Conservation (phyloP, 768 basidiomycete species). For the Mycena venus region DNA sequence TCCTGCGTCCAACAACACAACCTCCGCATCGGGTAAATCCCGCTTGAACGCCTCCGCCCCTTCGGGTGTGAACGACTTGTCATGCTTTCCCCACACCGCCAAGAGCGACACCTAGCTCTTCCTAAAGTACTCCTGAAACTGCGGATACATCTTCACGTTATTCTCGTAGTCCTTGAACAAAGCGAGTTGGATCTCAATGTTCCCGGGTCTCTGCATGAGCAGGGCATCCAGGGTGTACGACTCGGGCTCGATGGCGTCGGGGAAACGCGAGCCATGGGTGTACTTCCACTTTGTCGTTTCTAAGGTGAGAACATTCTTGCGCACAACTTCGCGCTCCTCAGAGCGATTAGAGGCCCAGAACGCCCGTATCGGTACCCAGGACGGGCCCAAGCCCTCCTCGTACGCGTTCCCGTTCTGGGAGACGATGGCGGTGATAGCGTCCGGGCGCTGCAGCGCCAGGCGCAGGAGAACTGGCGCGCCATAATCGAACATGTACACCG, state of each 20-base stretch:
- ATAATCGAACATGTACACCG: slow-evolving; percentile 64
- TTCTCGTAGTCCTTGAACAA: slow-evolving; percentile 54
- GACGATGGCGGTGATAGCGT: slow-evolving; percentile 57
- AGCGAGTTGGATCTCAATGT: slow-evolving; percentile 56
- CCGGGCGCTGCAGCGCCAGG: slow-evolving; percentile 55
- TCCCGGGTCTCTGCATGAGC: slow-evolving; percentile 52
- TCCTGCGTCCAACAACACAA: slow-evolving; percentile 55
- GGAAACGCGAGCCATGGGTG: slow-evolving; percentile 48
- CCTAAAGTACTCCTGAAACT: slow-evolving; percentile 58
- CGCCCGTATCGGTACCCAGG: slow-evolving; percentile 51
- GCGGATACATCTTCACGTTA: slow-evolving; percentile 58
- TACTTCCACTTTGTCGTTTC: slow-evolving; percentile 55
- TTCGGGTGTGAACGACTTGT: slow-evolving; percentile 54
- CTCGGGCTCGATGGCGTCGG: slow-evolving; percentile 50
- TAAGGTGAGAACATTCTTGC: slow-evolving; percentile 34
- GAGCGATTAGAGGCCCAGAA: slow-evolving; percentile 46
- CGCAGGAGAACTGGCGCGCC: slow-evolving; percentile 53
- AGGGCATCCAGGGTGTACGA: slow-evolving; percentile 56
- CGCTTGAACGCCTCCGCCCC: slow-evolving; percentile 60
- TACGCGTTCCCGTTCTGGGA: slow-evolving; percentile 65
- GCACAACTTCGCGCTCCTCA: slow-evolving; percentile 42
- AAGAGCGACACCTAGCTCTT: slow-evolving; percentile 54
- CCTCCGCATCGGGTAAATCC: slow-evolving; percentile 50
- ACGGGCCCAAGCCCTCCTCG: slow-evolving; percentile 56
- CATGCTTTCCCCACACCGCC: slow-evolving; percentile 63